Evolutionary conservation across 352 stramenopile species (phyloP).

Genomic region (Globisporangium yorkense): DNA sequence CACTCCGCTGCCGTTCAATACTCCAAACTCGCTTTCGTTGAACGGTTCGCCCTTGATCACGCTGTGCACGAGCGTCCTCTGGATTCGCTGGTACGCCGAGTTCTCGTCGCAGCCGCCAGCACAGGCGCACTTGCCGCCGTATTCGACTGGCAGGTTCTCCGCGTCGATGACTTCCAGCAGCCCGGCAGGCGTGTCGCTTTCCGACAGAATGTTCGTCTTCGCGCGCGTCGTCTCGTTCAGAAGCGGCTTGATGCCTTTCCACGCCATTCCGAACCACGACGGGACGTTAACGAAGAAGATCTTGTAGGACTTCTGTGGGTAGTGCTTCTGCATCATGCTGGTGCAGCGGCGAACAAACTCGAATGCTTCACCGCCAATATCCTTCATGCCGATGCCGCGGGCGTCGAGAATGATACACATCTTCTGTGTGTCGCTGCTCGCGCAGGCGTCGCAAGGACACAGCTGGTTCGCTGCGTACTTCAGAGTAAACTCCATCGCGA

Average conservation of each 20-base stretch:
- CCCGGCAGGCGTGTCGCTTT: slow-evolving; percentile 43
- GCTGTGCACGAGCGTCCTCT: slow-evolving; percentile 46
- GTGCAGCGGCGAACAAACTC: slow-evolving; percentile 82
- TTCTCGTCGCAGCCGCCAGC: slow-evolving; percentile 55
- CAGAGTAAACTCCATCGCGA: slow-evolving; percentile 79
- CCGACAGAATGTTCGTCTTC: slow-evolving; percentile 85
- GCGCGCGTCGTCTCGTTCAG: slow-evolving; percentile 82
- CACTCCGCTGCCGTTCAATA: no score
- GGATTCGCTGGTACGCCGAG: slow-evolving; percentile 58
- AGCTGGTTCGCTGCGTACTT: slow-evolving; percentile 60
- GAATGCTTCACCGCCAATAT: slow-evolving; percentile 68
- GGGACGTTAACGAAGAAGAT: slow-evolving; percentile 91
- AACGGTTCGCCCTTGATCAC: slow-evolving; percentile 50
- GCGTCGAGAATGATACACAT: slow-evolving; percentile 74
- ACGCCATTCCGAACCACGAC: slow-evolving; percentile 89
- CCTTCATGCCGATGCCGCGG: slow-evolving; percentile 63
- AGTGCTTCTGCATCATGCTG: slow-evolving; percentile 83
- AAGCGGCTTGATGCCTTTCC: slow-evolving; percentile 86
- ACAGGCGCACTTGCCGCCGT: slow-evolving; percentile 62
- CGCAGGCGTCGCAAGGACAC: slow-evolving; percentile 53
- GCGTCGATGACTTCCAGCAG: slow-evolving; percentile 61
- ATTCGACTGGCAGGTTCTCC: slow-evolving; percentile 61
- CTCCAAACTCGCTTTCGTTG: slow-evolving; percentile 21
- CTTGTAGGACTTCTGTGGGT: slow-evolving; percentile 85
- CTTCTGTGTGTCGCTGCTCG: slow-evolving; percentile 62